Evolutionary conservation across 345 rosid genomes (phyloP).

Genomic region (Draba incana): DNA sequence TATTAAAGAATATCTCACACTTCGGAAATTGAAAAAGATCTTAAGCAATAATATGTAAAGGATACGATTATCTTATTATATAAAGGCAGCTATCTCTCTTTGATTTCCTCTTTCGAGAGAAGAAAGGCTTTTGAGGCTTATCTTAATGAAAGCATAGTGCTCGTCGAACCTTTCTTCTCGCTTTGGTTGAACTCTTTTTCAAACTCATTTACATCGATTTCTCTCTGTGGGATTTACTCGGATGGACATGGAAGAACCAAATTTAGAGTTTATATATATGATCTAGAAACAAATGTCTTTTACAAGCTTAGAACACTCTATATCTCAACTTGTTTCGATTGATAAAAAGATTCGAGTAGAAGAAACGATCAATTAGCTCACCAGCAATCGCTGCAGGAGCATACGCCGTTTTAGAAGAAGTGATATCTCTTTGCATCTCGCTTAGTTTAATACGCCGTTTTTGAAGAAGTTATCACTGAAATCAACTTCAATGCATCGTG

Average conservation of each 20-base stretch:
- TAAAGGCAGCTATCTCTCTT: too few species aligned
- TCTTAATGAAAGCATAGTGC: neutral
- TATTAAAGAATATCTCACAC: too few species aligned
- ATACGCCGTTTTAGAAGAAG: neutral
- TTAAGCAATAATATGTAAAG: too few species aligned
- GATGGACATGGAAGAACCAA: too few species aligned
- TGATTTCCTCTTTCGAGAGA: neutral
- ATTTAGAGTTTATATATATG: neutral
- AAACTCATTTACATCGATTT: too few species aligned
- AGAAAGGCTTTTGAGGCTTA: neutral
- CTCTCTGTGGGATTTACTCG: too few species aligned
- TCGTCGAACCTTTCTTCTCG: too few species aligned
- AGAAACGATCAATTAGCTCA: conserved; percentile 5
- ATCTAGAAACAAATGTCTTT: neutral
- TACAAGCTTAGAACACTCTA: neutral
- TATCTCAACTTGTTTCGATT: neutral
- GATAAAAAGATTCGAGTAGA: neutral
- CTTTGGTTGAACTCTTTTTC: too few species aligned
- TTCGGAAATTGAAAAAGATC: too few species aligned
- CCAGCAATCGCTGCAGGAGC: neutral
- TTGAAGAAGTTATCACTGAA: conserved; percentile 5
- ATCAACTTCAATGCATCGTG: conserved; percentile 2
- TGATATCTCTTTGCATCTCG: conserved; percentile 9
- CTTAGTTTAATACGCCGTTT: too few species aligned
- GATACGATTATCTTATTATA: too few species aligned